Conservation (phyloP, 331 rosid species). For the Pyrus hybrid region DNA sequence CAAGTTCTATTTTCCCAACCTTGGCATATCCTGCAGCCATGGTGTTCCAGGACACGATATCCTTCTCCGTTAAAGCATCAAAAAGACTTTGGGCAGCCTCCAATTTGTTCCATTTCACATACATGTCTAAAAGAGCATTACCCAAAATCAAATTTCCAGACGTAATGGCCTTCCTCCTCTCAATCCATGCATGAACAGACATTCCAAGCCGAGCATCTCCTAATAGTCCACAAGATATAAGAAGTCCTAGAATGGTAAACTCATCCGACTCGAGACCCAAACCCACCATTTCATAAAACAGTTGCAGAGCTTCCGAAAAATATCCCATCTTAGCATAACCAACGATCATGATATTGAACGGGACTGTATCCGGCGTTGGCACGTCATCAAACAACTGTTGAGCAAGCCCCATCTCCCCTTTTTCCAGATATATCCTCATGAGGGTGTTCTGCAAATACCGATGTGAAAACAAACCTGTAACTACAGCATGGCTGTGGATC, state of each 20-base stretch:
- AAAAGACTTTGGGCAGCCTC: constrained; percentile 27
- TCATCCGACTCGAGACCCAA: constrained; percentile 38
- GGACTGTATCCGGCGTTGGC: constrained; percentile 26
- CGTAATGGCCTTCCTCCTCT: constrained; percentile 26
- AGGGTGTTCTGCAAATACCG: constrained; percentile 41
- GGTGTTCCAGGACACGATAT: constrained; percentile 49
- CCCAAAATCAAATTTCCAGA: constrained; percentile 41
- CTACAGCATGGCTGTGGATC: constrained; percentile 43
- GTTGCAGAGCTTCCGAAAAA: constrained; percentile 20
- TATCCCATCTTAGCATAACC: constrained; percentile 38
- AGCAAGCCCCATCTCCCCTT: constrained; percentile 26
- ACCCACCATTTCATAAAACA: constrained; percentile 34
- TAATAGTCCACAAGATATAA: constrained; percentile 32
- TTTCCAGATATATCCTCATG: constrained; percentile 28
- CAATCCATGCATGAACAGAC: constrained; percentile 57
- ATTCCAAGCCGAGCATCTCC: constrained; percentile 37
- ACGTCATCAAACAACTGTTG: constrained; percentile 26
- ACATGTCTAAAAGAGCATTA: constrained; percentile 56
- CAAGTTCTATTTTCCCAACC: constrained; percentile 42
- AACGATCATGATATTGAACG: constrained; percentile 40
- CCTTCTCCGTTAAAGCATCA: constrained; percentile 30
- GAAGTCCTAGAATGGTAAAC: constrained; percentile 40
- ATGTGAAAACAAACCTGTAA: constrained; percentile 29
- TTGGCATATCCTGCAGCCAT: constrained; percentile 41
- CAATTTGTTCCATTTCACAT: constrained; percentile 36